phyloP scores from a whole-genome alignment of 2,329 filamentous ascomycete species.

The Aspergillus sp. region DNA sequence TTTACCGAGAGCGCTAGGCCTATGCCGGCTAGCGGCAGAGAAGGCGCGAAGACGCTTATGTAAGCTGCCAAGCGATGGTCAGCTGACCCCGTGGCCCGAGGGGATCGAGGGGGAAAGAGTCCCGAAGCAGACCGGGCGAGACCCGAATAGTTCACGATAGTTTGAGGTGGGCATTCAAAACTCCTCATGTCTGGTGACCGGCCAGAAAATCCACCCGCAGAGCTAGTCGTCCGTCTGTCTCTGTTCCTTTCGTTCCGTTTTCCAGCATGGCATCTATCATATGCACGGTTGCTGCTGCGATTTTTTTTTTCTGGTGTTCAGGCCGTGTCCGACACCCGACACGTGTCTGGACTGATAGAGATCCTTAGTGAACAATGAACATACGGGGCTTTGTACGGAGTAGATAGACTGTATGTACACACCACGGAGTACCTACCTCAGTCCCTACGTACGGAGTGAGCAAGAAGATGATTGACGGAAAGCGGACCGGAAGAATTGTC shows the following conservation, averaged over 20 bases:
- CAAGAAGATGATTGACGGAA: background rate
- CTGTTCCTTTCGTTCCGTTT: too few relatives aligned
- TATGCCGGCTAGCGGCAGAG: background rate
- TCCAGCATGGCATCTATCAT: too few relatives aligned
- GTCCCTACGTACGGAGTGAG: too few relatives aligned
- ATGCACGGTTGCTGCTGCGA: too few relatives aligned
- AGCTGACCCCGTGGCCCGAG: background rate
- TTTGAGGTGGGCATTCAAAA: constrained; percentile 12
- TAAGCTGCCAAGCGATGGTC: background rate
- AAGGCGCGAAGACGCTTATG: background rate
- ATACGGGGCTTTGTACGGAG: too few relatives aligned
- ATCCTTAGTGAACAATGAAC: too few relatives aligned
- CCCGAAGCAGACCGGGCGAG: background rate
- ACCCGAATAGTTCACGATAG: constrained; percentile 5
- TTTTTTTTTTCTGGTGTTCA: too few relatives aligned
- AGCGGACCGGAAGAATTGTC: background rate
- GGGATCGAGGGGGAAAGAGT: constrained; percentile 10
- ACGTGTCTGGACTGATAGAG: too few relatives aligned
- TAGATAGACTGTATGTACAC: too few relatives aligned
- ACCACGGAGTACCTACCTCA: too few relatives aligned
- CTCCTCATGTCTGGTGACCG: constrained; percentile 24
- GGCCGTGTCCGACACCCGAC: too few relatives aligned
- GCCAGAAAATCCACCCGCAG: constrained; percentile 14
- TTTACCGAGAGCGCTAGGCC: constrained; percentile 22
- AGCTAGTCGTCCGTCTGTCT: too few relatives aligned